A percentile compares a stretch with the other conserved stretches of the same genome.
Evolutionary conservation across 78 protist species (phyloP).

Genomic region (Bigelowiella natans): DNA sequence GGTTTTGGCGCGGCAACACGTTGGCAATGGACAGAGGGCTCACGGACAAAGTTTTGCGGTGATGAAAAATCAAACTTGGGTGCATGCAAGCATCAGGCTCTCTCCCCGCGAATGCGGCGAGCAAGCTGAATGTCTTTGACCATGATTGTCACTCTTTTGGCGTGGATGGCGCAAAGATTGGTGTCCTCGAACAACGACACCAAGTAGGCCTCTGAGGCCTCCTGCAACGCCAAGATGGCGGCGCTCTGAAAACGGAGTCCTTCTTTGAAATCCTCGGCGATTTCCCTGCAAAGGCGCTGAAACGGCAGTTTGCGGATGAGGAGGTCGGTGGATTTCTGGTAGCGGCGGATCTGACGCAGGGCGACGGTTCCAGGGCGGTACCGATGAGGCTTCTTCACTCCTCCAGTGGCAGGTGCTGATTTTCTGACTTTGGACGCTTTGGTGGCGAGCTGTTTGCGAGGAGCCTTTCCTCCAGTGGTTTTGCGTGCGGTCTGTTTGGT

Average conservation of each 20-base stretch:
- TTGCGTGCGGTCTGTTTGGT: conserved; percentile 66
- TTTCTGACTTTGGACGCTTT: too few species aligned
- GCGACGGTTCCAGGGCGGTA: too few species aligned
- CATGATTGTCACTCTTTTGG: conserved; percentile 72
- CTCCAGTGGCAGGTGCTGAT: neutral
- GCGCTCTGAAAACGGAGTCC: conserved; percentile 68
- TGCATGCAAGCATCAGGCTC: neutral
- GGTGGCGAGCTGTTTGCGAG: conserved; percentile 48
- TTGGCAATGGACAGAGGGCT: too few species aligned
- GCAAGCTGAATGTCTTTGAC: conserved; percentile 85
- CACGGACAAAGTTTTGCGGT: too few species aligned
- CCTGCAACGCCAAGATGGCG: conserved; percentile 84
- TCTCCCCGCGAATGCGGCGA: conserved; percentile 81
- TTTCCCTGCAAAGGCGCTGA: conserved; percentile 33
- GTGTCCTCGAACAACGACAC: conserved; percentile 67
- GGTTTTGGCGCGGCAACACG: too few species aligned
- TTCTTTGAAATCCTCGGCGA: conserved; percentile 54
- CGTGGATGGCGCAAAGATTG: conserved; percentile 2
- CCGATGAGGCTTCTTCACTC: too few species aligned
- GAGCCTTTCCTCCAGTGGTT: conserved; percentile 53
- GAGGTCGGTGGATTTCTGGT: conserved; percentile 72
- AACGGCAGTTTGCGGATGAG: conserved; percentile 44
- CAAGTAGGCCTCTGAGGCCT: conserved; percentile 71
- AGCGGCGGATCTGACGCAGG: conserved; percentile 67
- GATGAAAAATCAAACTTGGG: too few species aligned